Conservation (phyloP, 2,329 filamentous ascomycete species). For the Pseudopyrenochaeta lycopersici region DNA sequence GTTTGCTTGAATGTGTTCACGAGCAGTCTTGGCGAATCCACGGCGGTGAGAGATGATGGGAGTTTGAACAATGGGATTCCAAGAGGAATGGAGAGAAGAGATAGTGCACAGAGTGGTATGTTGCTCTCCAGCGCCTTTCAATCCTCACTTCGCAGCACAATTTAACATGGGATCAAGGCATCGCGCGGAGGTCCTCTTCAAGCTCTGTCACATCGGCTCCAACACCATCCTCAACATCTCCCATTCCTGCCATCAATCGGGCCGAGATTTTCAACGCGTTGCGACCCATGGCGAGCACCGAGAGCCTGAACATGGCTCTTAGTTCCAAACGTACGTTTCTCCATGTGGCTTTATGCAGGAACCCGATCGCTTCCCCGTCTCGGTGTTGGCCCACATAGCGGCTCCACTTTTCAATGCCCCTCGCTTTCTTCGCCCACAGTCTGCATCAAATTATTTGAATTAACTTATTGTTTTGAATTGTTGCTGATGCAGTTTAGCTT, state of each 20-base stretch:
- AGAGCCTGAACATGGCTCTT: conserved; percentile 31
- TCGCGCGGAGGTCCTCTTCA: conserved; percentile 29
- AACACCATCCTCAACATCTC: conserved; percentile 22
- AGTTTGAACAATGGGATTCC: conserved; percentile 10
- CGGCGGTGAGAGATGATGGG: conserved; percentile 38
- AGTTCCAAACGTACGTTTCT: conserved; percentile 35
- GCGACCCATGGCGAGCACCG: conserved; percentile 34
- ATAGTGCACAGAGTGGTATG: conserved; percentile 42
- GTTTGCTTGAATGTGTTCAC: conserved; percentile 50
- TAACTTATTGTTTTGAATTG: background rate
- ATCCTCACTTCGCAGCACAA: background rate
- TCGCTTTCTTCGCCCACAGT: background rate
- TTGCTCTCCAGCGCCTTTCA: background rate
- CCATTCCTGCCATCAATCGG: conserved; percentile 32
- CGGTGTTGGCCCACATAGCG: conserved; percentile 17
- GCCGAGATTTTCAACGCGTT: conserved; percentile 32
- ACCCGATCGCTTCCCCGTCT: conserved; percentile 31
- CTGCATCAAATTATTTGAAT: background rate
- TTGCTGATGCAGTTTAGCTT: conserved; percentile 24
- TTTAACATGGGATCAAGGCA: conserved; percentile 22
- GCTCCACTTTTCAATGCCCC: conserved; percentile 19
- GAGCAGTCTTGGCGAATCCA: conserved; percentile 38
- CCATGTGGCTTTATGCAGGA: conserved; percentile 36
- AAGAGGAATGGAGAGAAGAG: conserved; percentile 30
- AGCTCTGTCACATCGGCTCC: conserved; percentile 28